Base-by-base conservation (phyloP, 2,329 filamentous ascomycete genomes). In the Bipolaris gigantea region DNA sequence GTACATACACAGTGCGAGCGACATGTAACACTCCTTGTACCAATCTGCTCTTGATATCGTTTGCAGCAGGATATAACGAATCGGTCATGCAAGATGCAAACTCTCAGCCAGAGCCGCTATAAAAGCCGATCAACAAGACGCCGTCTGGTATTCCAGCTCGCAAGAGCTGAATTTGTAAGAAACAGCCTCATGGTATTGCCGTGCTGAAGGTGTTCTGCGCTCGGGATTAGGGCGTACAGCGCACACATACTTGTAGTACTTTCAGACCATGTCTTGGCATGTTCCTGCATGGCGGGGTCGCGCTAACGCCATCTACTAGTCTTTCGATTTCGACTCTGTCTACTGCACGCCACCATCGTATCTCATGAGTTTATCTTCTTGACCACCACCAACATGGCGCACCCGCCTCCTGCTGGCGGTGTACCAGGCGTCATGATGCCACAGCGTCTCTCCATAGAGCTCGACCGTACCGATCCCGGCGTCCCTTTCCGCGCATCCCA, bases 401-500 rank as follows among this genome's bases (percentile, higher is more conserved):
- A 59, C 21, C 53, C 64, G 27, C 56, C 63, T 21, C 32, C 33
- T 46, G 23, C 19, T 36, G 43, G 43, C 33, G 33, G n/a, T 46
- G 21, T 61, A 33, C 57, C 60, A n/a, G 53, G 62, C 27, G 57
- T 71, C 56, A 66, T 60, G 47, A 72, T 73, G 69, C 69, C 72
- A 35, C 65, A 67, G 46, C 69, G 67, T 55, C 74, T 86, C 59
- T 63, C 76, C 53, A 76, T 77, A 57, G 85, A 88, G 72, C 77
- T 88, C 58, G 77, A 79, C 32, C 80, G 79, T 59, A 80, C 85
- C 70, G 80, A 87, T 66, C 80, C 84, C 62, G 75, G 79, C 54
- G 76, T 94, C 35, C 85, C 91, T 39, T 96, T 97, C 78, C 89
- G 88, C 72, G 89, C 90, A 5, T 82, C 81, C 53, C 79, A 83